A percentile compares a stretch with the other conserved stretches of the same genome.
These are phyloP conservation scores for Calonectria pseudoreteaudii DNA, from an alignment of 2,329 filamentous ascomycete species.

Conservation along the genomic window DNA sequence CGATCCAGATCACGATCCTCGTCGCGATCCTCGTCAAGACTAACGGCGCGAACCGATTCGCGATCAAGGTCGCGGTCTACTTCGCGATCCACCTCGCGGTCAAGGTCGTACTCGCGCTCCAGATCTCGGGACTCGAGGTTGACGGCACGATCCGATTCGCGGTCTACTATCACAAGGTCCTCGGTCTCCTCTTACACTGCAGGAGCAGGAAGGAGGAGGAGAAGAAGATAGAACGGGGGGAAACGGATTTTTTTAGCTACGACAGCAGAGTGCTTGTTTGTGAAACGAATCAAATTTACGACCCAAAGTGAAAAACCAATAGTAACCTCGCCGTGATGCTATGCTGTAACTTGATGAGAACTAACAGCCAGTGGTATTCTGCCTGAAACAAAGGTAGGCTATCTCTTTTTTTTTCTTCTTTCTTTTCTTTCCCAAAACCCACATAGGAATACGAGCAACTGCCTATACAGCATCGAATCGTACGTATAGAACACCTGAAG, in stretches of 20 bases:
- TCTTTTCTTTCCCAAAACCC: too few species aligned
- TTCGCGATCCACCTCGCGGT: neutral
- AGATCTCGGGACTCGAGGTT: neutral
- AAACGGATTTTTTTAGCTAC: neutral
- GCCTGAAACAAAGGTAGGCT: neutral
- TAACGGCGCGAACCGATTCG: neutral
- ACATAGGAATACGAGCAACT: neutral
- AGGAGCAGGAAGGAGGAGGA: neutral
- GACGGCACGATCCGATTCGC: neutral
- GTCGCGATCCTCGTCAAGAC: neutral
- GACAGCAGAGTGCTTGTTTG: neutral
- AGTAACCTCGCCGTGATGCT: neutral
- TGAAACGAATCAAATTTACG: neutral
- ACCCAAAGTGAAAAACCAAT: neutral
- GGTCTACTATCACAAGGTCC: neutral
- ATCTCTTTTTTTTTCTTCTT: neutral
- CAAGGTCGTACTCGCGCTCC: neutral
- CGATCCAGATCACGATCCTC: neutral
- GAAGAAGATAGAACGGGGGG: neutral
- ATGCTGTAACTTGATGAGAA: neutral
- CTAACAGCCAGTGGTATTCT: too few species aligned
- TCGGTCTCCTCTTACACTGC: neutral
- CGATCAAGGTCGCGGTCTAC: neutral
- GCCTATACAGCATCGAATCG: neutral
- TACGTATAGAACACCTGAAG: neutral